These are phyloP conservation scores for Discostella stelligera DNA, from an alignment of 352 stramenopile species.

Conservation along the genomic window DNA sequence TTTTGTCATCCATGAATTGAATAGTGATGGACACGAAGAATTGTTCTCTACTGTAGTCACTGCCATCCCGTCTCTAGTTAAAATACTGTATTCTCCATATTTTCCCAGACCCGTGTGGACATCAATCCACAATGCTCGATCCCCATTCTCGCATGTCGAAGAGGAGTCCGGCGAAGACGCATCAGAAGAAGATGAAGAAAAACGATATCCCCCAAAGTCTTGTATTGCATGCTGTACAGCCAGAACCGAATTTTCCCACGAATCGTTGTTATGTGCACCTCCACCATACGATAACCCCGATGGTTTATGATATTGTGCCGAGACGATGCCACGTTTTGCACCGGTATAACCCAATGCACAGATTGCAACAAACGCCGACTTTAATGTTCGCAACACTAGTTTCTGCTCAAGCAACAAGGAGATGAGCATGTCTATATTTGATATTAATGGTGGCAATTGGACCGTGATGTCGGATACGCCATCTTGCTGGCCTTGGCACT, in stretches of 20 bases:
- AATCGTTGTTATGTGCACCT: constrained; percentile 23
- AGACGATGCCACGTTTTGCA: constrained; percentile 86
- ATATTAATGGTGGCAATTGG: neutral
- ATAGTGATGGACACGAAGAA: neutral
- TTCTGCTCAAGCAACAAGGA: constrained; percentile 9
- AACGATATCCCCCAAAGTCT: constrained; percentile 28
- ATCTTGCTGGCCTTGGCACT: neutral
- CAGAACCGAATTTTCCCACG: constrained; percentile 74
- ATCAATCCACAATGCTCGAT: constrained; percentile 84
- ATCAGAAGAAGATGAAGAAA: neutral
- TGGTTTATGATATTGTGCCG: constrained; percentile 88
- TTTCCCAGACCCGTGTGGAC: constrained; percentile 90
- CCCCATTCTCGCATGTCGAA: constrained; percentile 22
- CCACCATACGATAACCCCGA: constrained; percentile 88
- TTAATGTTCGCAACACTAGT: constrained; percentile 6
- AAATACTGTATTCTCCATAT: constrained; percentile 59
- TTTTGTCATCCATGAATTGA: constrained; percentile 12
- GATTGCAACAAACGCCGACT: constrained; percentile 13
- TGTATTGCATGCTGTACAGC: constrained; percentile 37
- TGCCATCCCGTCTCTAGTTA: neutral
- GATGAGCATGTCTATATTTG: neutral
- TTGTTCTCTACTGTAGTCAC: neutral
- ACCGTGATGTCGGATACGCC: neutral
- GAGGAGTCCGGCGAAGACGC: no score
- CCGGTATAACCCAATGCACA: constrained; percentile 56